phyloP scores from a whole-genome alignment of 192 early-diverging fungal genomes.

The Backusella westeae region DNA sequence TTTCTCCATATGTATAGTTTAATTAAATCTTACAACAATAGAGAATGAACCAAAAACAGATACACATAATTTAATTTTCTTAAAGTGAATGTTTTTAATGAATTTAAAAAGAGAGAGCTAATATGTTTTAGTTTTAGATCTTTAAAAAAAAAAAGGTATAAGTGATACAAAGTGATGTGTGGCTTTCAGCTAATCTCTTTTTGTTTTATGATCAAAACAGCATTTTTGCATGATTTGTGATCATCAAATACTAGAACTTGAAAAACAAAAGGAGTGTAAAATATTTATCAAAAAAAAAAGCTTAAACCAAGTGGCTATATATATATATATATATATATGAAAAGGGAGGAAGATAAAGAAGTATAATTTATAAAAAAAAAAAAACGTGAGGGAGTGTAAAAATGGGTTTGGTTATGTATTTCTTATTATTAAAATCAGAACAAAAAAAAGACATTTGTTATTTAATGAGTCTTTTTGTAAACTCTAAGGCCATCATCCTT shows the following conservation, averaged over 20 bases:
- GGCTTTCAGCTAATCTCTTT: not conserved
- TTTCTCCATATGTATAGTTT: too few relatives aligned
- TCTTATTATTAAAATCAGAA: not conserved
- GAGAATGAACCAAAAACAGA: too few relatives aligned
- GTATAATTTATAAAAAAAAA: not conserved
- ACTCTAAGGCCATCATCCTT: slow-evolving; percentile 23
- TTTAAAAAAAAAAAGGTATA: not conserved
- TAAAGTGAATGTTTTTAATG: not conserved
- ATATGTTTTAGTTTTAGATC: not conserved
- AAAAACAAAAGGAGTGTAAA: too few relatives aligned
- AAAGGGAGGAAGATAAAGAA: not conserved
- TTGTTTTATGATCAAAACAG: not conserved
- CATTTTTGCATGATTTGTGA: not conserved
- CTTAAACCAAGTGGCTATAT: too few relatives aligned
- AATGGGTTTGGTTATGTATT: not conserved
- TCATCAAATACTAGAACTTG: not conserved
- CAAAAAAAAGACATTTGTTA: not conserved
- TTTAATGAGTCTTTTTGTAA: slow-evolving; percentile 18
- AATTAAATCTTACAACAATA: too few relatives aligned
- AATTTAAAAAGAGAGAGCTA: not conserved
- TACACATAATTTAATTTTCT: not conserved
- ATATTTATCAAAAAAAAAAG: too few relatives aligned
- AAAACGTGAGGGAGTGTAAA: not conserved
- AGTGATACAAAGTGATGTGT: not conserved
- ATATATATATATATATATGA: too few relatives aligned